Percentiles rank a stretch among this genome's conserved stretches.
These are phyloP conservation scores for Quercus ilex DNA, from an alignment of 306 rosid genomes.

Conservation along the genomic window DNA sequence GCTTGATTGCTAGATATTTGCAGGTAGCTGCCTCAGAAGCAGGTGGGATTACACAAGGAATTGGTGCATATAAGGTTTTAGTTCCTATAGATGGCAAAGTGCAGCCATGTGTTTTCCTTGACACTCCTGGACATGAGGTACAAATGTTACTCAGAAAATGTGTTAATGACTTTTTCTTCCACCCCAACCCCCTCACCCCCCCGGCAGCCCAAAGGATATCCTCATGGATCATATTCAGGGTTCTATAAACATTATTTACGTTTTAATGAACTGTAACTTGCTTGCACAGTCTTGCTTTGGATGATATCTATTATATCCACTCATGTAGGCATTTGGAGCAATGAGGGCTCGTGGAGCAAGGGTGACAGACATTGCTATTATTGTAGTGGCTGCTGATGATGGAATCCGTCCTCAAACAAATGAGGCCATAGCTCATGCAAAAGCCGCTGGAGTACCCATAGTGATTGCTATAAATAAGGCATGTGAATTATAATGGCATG, in stretches of 20 bases:
- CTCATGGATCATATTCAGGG: slow-evolving; percentile 10
- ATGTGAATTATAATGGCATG: slow-evolving; percentile 26
- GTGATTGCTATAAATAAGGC: slow-evolving; percentile 93
- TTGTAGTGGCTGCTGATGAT: slow-evolving; percentile 99
- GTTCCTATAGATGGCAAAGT: slow-evolving; percentile 84
- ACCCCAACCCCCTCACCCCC: too few relatives aligned
- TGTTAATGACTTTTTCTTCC: neutral
- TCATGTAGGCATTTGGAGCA: slow-evolving; percentile 95
- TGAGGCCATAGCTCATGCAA: slow-evolving; percentile 99
- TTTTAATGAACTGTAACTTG: slow-evolving; percentile 15
- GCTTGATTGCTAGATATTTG: slow-evolving; percentile 32
- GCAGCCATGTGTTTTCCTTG: slow-evolving; percentile 90
- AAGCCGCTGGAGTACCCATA: slow-evolving; percentile 93
- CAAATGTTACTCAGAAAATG: slow-evolving; percentile 1
- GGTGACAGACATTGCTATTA: slow-evolving; percentile 88
- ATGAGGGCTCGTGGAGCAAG: slow-evolving; percentile 99
- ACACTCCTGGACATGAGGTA: slow-evolving; percentile 99
- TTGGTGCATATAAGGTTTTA: slow-evolving; percentile 86
- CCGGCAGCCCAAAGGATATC: neutral
- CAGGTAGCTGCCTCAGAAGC: slow-evolving; percentile 99
- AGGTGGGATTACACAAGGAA: slow-evolving; percentile 99
- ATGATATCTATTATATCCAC: slow-evolving; percentile 35
- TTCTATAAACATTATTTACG: slow-evolving; percentile 3
- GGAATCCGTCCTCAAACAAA: slow-evolving; percentile 98
- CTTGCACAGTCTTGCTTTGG: slow-evolving; percentile 21